Conservation (phyloP, 1,139 yeast genomes). For the Geotrichum histeridarum region DNA sequence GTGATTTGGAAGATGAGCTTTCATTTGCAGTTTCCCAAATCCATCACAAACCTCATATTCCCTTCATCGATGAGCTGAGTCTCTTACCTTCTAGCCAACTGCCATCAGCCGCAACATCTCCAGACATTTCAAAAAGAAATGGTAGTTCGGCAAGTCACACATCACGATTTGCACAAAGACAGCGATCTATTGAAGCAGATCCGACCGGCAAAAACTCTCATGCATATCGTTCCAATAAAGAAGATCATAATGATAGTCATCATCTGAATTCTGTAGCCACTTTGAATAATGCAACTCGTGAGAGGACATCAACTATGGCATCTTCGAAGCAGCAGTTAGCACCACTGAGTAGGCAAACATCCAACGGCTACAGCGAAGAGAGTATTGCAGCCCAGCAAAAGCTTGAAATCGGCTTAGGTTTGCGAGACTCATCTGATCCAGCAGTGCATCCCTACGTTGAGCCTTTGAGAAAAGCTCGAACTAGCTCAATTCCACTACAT, state of each 20-base stretch:
- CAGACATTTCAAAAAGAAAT: constrained; percentile 20
- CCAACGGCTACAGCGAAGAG: constrained; percentile 5
- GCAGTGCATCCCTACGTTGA: not conserved
- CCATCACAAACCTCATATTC: constrained; percentile 24
- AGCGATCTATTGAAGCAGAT: constrained; percentile 13
- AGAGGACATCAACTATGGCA: constrained; percentile 8
- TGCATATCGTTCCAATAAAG: not conserved
- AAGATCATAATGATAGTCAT: not conserved
- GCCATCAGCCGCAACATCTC: constrained; percentile 24
- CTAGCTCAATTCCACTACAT: not conserved
- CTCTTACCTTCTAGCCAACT: constrained; percentile 19
- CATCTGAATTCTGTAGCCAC: constrained; percentile 1
- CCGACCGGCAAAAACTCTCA: not conserved
- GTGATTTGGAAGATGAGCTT: constrained; percentile 38
- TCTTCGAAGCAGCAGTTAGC: not conserved
- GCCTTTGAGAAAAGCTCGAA: not conserved
- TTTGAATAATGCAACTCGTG: not conserved
- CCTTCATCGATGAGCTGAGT: constrained; percentile 20
- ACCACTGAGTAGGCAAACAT: not conserved
- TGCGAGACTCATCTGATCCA: constrained; percentile 9
- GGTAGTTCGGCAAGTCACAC: constrained; percentile 13
- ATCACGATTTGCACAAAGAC: constrained; percentile 5
- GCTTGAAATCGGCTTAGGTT: constrained; percentile 19
- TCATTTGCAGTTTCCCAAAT: constrained; percentile 34
- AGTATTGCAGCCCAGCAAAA: constrained; percentile 17